Base-by-base conservation (phyloP, 2,329 filamentous ascomycete genomes). In the Penicillium sp. region DNA sequence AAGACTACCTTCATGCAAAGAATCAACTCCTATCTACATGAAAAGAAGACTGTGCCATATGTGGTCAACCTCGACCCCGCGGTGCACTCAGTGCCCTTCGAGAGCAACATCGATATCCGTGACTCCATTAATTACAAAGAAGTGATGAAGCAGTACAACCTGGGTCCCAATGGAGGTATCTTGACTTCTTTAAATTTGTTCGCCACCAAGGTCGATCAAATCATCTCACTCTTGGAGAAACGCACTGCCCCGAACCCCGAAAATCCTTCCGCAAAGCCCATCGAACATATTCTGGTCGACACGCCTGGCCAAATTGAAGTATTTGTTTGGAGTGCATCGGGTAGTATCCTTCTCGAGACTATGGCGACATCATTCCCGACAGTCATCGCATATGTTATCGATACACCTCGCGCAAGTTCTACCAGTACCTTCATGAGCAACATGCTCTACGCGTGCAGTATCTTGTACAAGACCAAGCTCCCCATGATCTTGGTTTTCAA, bases 1-100 rank as follows among this genome's bases (percentile, higher is more conserved):
- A 99, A 99, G 80, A 99, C 94, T n/a, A 99, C 95, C 0, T 99
- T 99, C 72, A 97, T 99, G 93, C 93, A 97, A 73, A 87, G 94
- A 68, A 94, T 99, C 69, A 97, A 97, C 74, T 88, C 93, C 0
- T 84, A 99, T 72, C 86, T 99, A 4, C 93, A 97, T 71, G 83
- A 83, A 5, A 84, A 92, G 68, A 85, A 88, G 56, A 84, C 87
- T 17, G 87, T 91, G 1, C 94, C 95, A 5, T 99, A 99, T 74
- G 91, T 97, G 56, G 86, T 99, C 71, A 99, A 99, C 75, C 88
- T 99, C 60, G 94, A 99, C 71, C 94, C 94, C 1, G 94, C 95
- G 38, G 94, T 99, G 9, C 84, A 92, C 69, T 90, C 88, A 64
- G 89, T 97, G 7, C 94, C 95, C 3, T 99, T 97, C 71, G 93